Base-by-base conservation (phyloP, 225 moss, liverwort and hornwort species). In the Polytrichum commune region DNA sequence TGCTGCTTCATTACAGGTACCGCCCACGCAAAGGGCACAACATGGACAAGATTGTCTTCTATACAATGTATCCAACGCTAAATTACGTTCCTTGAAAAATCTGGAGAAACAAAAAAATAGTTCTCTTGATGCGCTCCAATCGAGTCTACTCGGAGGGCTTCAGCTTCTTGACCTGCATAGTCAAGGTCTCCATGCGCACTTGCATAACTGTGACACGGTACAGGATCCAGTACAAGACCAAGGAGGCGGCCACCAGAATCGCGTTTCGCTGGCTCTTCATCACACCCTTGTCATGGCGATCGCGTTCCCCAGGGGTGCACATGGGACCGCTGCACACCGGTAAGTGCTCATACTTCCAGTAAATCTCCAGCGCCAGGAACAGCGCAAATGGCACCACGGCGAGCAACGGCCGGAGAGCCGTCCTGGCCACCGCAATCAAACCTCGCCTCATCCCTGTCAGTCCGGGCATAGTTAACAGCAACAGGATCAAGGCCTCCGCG, bases 281-380 rank as follows among this genome's bases (percentile, higher is more conserved):
- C 76, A 75, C 30, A 26, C 65, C 69, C 79, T 79, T 84, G 58
- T 54, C 32, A 60, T 78, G 20, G 2, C 84, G 76, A 20, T 84
- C 78, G 53, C 73, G 78, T 30, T 81, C 83, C 54, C 78, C 71
- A 29, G 72, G 73, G 61, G 77, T 78, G 71, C 86, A 86, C 60
- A 28, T 53, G 27, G 67, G 18, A 2, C 75, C 78, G 55, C 72
- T 83, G 74, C 84, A 81, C 71, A 81, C 80, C 64, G 84, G 81
- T 74, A 79, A 67, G 58, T 84, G 81, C 79, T 87, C 81, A 24
- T 71, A 84, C 79, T 81, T 79, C 81, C 81, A 87, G 65, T 81
- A 81, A 69, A 87, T 81, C 81, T 84, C 84, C 30, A 87, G 78
- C 62, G 75, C 68, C 62, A 83, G 54, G 18, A 81, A 79, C 22